Evolutionary conservation across 106 monocot species (phyloP).

Genomic region (Dioscorea zingiberensis): DNA sequence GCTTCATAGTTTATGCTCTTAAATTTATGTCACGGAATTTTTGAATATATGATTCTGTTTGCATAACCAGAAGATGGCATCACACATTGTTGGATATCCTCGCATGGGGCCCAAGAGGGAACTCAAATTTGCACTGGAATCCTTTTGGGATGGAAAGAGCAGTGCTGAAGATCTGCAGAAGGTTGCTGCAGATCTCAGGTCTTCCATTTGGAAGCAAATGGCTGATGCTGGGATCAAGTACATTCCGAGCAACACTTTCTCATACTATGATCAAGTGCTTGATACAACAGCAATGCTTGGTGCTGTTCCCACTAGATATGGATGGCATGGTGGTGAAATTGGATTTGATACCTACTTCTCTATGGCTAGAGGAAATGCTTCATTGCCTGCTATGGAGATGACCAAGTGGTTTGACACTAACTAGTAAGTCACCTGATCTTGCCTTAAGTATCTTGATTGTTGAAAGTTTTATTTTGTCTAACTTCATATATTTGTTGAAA

Average conservation of each 20-base stretch:
- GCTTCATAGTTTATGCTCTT: no score
- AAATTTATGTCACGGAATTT: no score
- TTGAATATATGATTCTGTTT: no score
- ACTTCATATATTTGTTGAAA: neutral
- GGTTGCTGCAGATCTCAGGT: conserved; percentile 41
- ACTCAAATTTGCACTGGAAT: conserved; percentile 53
- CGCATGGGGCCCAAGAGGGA: conserved; percentile 61
- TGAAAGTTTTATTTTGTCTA: neutral
- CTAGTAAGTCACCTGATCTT: conserved; percentile 59
- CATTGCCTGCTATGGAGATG: conserved; percentile 99
- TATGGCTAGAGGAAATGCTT: conserved; percentile 95
- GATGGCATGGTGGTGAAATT: conserved; percentile 82
- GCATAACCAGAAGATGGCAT: conserved; percentile 36
- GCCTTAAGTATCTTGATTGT: neutral
- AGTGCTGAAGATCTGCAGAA: conserved; percentile 40
- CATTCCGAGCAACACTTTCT: conserved; percentile 57
- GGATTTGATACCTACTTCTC: conserved; percentile 86
- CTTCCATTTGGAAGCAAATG: conserved; percentile 58
- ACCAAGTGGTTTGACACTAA: conserved; percentile 99
- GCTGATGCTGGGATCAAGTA: conserved; percentile 44
- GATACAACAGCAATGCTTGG: conserved; percentile 96
- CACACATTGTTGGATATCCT: conserved; percentile 54
- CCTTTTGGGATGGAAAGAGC: conserved; percentile 53
- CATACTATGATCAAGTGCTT: conserved; percentile 50
- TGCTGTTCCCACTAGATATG: conserved; percentile 86